Evolutionary conservation across 768 basidiomycete species (phyloP), one percentile per base, ranked within the genome.

Genomic region (Suillus americanus): DNA sequence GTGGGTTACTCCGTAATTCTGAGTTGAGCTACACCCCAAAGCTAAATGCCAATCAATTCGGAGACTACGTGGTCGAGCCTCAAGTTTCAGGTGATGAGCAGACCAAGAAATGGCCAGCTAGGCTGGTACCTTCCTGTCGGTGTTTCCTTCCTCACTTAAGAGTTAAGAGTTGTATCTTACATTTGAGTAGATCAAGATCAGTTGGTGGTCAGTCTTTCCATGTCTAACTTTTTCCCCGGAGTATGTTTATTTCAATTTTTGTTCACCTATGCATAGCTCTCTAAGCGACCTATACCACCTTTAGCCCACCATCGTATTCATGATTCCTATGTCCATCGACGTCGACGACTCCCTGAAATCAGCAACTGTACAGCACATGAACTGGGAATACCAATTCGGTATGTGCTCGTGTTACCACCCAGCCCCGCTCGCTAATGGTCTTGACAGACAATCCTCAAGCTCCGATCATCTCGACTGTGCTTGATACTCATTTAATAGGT

Each of bases 261-360:
- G 16, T 7, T 57, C 10, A 1, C 38, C 12, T n/a, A 23, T n/a
- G 16, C 12, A 56, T 23, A 7, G 14, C 13, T 57, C 37, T 38
- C 16, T 40, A 9, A 57, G 38, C 5, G 9, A 57, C 38, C 16
- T 9, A 40, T 57, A 23, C 37, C 18, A 57, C 14, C 9, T 40
- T 38, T 57, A 57, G 56, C 5, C 37, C 3, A 57, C 38, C 18
- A 57, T 69, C 1, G 64, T 46, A 5, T 70, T 71, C 28, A 13
- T 70, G 0, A 55, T 71, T 3, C 63, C 69, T 25, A 60, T 65
- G 5, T 33, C 28, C 40, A 5, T 66, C 38, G 41, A 66, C 7
- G 3, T 64, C 7, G 60, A 68, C 33, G 18, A 6, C 13, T 64
- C 63, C 35, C 6, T 65, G 43, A 3, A 51, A 1, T 60, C 20